phyloP scores from a whole-genome alignment of 1,284 basidiomycete species.

The Farysia itapuensis region DNA sequence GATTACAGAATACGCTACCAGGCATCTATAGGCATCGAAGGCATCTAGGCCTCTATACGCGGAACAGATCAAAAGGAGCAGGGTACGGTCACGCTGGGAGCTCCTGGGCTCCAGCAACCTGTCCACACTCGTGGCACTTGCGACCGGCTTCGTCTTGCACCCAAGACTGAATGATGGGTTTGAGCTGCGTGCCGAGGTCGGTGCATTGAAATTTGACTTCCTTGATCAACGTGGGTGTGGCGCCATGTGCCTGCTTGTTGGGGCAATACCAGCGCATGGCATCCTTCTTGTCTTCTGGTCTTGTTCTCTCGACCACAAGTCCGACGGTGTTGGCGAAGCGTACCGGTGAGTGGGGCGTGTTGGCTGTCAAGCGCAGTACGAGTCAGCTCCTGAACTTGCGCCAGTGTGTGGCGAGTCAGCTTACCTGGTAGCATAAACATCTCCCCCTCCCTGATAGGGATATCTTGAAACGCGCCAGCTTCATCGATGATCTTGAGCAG shows the following conservation, averaged over 20 bases:
- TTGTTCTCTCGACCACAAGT: conserved; percentile 87
- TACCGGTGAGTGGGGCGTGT: conserved; percentile 92
- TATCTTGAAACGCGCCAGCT: conserved; percentile 81
- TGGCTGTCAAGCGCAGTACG: conserved; percentile 61
- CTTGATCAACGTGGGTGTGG: conserved; percentile 75
- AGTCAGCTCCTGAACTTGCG: too few relatives aligned
- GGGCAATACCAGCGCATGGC: conserved; percentile 92
- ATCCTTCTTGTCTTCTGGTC: conserved; percentile 72
- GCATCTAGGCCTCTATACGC: too few relatives aligned
- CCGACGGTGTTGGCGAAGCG: conserved; percentile 88
- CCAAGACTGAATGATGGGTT: conserved; percentile 72
- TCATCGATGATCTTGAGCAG: conserved; percentile 78
- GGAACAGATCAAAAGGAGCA: too few relatives aligned
- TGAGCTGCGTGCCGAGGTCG: conserved; percentile 89
- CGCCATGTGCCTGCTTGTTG: conserved; percentile 66
- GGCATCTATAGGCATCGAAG: too few relatives aligned
- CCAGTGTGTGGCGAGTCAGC: conserved; percentile 61
- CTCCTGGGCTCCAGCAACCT: conserved; percentile 20
- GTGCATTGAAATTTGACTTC: conserved; percentile 85
- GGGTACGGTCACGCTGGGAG: conserved; percentile 25
- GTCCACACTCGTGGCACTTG: conserved; percentile 35
- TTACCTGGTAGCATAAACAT: conserved; percentile 85
- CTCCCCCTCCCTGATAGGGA: conserved; percentile 86
- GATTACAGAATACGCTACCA: too few relatives aligned
- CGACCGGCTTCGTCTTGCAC: conserved; percentile 35